Evolutionary conservation across 805 yeast genomes (phyloP).

Genomic region (Saturnispora bothae): DNA sequence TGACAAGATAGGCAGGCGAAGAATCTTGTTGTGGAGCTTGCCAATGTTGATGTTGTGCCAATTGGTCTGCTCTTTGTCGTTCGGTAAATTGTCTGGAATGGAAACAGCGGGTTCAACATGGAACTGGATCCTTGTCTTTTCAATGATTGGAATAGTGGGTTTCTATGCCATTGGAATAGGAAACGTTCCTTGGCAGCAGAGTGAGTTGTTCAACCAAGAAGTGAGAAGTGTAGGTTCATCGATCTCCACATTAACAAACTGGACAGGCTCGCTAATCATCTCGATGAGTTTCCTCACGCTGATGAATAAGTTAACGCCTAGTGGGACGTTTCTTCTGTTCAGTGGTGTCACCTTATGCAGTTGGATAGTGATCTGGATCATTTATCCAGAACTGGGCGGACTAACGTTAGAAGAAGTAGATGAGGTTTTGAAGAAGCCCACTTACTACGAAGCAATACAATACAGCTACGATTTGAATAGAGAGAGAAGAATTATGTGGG

Average conservation of each 20-base stretch:
- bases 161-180: slow-evolving; percentile 92
- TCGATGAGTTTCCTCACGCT: slow-evolving; percentile 89
- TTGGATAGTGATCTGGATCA: slow-evolving; percentile 63
- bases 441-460: slow-evolving; percentile 1
- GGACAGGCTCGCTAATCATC: slow-evolving; percentile 89
- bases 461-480: background rate
- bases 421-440: slow-evolving; percentile 35
- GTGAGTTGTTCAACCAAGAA: slow-evolving; percentile 85
- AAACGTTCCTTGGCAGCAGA: slow-evolving; percentile 97
- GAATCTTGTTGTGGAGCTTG: slow-evolving; percentile 61
- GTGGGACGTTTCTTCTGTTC: slow-evolving; percentile 87
- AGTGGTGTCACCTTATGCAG: slow-evolving; percentile 73
- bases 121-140: slow-evolving; percentile 78
- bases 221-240: slow-evolving; percentile 91
- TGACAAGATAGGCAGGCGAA: slow-evolving; percentile 82
- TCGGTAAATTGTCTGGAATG: slow-evolving; percentile 38
- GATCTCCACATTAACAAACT: slow-evolving; percentile 82
- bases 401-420: slow-evolving; percentile 89
- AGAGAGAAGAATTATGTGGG: slow-evolving; percentile 1
- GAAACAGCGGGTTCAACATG: slow-evolving; percentile 52
- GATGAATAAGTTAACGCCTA: slow-evolving; percentile 85
- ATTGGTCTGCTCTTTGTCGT: slow-evolving; percentile 76
- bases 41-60: slow-evolving; percentile 77
- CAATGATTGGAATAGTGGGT: slow-evolving; percentile 82
- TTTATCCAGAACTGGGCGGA: slow-evolving; percentile 87